phyloP scores from a whole-genome alignment of 805 yeast genomes.

The Saccharomycopsis sp. region DNA sequence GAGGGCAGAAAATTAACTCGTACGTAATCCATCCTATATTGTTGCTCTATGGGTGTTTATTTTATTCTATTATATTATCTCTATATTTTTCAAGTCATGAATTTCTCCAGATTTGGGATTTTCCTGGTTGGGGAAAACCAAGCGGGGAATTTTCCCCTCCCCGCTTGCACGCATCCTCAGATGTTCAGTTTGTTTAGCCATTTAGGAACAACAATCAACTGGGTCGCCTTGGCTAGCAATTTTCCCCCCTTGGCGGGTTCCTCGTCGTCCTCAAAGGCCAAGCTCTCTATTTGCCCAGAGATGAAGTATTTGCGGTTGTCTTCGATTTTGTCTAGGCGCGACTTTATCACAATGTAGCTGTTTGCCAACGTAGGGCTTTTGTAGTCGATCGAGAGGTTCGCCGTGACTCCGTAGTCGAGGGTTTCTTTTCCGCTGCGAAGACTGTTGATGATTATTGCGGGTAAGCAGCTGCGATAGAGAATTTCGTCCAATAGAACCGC shows the following conservation, averaged over 20 bases:
- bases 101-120: background rate
- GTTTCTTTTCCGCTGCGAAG: background rate
- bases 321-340: conserved; percentile 5
- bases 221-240: conserved; percentile 6
- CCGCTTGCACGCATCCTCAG: too few species aligned
- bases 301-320: conserved; percentile 4
- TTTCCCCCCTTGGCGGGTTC: background rate
- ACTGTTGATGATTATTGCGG: conserved; percentile 4
- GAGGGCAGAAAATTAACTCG: background rate
- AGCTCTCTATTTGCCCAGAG: conserved; percentile 6
- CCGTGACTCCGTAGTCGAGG: conserved; percentile 9
- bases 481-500: conserved; percentile 43
- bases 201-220: conserved; percentile 13
- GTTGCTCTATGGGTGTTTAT: background rate
- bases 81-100: background rate
- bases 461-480: conserved; percentile 8
- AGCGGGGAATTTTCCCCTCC: background rate
- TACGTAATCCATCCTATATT: background rate
- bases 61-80: background rate
- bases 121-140: background rate
- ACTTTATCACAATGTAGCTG: conserved; percentile 6
- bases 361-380: conserved; percentile 4
- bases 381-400: conserved; percentile 8
- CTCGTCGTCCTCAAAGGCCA: background rate
- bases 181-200: conserved; percentile 3